Evolutionary conservation across 768 basidiomycete species (phyloP), one percentile per base, ranked within the genome.

Genomic region (Lactifluus subvellereus): DNA sequence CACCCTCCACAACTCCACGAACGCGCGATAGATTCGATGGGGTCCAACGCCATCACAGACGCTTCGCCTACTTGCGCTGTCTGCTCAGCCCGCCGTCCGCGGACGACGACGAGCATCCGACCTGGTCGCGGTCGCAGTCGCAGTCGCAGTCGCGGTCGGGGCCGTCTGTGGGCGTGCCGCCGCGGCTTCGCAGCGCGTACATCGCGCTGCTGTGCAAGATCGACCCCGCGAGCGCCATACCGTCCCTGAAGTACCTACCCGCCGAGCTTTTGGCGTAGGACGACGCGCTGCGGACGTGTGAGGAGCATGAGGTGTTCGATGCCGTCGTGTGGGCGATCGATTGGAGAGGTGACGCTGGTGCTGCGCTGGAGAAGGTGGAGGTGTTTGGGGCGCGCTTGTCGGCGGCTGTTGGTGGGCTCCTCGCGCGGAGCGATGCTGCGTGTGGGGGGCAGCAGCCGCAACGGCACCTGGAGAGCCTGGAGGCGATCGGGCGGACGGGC

Each of bases 261-360:
- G 61, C 70, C 6, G 79, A 79, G 16, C 75, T 74, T 56, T 72
- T 92, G 53, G 85, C 89, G 59, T 82, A 85, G 75, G 65, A 74
- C 2, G 75, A 80, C 22, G 76, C 87, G 30, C 75, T 85, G 16
- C 75, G 76, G 5, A 80, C 83, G 9, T 95, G 92, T 72, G 89
- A 94, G 73, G 72, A 78, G 2, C 78, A 80, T n/a, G 77, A 78
- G 47, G 85, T 84, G 16, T 88, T 81, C 66, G 86, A 91, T 54
- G 91, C 90, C 10, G 86, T 89, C 27, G 75, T 98, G 5, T 98
- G 95, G 95, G 79, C 85, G 2, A 74, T 86, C 51, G 80, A 93
- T 67, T 79, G 80, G 69, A 78, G 77, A 48, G 89, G 88, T 2
- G 76, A 84, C 53, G 82, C 88, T 9, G 77, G 75, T 56, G 79